These are phyloP conservation scores for Zasmidium citrigriseum DNA, from an alignment of 2,329 filamentous ascomycete species.

Conservation along the genomic window DNA sequence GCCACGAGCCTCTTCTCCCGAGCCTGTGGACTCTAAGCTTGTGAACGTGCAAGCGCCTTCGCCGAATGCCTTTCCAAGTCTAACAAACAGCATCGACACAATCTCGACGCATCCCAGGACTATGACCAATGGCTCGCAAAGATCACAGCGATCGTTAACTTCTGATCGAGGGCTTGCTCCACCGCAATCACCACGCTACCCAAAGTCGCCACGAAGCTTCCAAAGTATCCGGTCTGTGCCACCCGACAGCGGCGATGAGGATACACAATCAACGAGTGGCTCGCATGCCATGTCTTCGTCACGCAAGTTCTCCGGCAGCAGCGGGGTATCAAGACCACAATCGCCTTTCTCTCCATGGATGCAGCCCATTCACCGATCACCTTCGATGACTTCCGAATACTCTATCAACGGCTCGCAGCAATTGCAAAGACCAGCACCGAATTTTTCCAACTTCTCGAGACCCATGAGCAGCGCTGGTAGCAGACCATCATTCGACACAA, in stretches of 20 bases:
- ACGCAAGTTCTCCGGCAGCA: conserved; percentile 78
- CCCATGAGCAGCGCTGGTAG: conserved; percentile 71
- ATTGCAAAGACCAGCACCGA: conserved; percentile 16
- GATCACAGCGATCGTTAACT: conserved; percentile 27
- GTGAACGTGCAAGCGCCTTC: conserved; percentile 46
- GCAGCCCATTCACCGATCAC: conserved; percentile 70
- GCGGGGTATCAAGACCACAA: conserved; percentile 59
- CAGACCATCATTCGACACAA: conserved; percentile 41
- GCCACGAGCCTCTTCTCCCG: conserved; percentile 48
- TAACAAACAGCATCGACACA: conserved; percentile 38
- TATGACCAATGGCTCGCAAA: conserved; percentile 39
- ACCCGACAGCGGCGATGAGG: conserved; percentile 64
- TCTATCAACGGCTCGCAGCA: conserved; percentile 58
- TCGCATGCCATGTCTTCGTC: conserved; percentile 62
- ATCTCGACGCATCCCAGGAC: conserved; percentile 41
- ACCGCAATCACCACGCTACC: conserved; percentile 40
- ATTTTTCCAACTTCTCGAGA: conserved; percentile 78
- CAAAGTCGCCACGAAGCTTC: conserved; percentile 42
- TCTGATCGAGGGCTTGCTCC: conserved; percentile 32
- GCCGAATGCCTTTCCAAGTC: conserved; percentile 38
- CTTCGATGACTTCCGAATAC: conserved; percentile 80
- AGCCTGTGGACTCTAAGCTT: conserved; percentile 44
- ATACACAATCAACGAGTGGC: conserved; percentile 57
- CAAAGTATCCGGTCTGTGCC: conserved; percentile 50
- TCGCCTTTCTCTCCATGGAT: conserved; percentile 66